Evolutionary conservation across 441 rosid genomes (phyloP).

Genomic region (Viola pubescens): DNA sequence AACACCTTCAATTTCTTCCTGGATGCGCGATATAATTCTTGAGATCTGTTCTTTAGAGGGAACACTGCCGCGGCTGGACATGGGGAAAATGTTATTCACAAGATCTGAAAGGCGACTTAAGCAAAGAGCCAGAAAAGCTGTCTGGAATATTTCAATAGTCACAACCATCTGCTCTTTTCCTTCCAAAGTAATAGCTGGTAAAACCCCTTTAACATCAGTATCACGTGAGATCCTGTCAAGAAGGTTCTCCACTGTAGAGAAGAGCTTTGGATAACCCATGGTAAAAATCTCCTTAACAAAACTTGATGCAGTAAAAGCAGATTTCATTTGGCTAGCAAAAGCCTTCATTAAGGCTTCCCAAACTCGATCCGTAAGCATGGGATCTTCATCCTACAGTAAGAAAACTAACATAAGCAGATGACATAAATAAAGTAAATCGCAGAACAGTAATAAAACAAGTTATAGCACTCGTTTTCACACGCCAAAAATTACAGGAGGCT

Average conservation of each 20-base stretch:
- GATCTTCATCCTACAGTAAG: slow-evolving; percentile 63
- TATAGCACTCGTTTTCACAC: too few species aligned
- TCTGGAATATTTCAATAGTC: slow-evolving; percentile 82
- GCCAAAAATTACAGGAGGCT: too few species aligned
- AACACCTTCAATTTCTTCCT: slow-evolving; percentile 91
- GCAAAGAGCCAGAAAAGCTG: slow-evolving; percentile 71
- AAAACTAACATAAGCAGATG: slow-evolving; percentile 15
- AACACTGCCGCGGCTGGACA: slow-evolving; percentile 89
- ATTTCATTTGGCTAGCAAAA: slow-evolving; percentile 85
- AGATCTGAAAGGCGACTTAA: slow-evolving; percentile 81
- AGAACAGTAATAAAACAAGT: background rate
- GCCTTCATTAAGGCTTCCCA: slow-evolving; percentile 97
- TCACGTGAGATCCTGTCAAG: slow-evolving; percentile 74
- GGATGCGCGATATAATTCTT: slow-evolving; percentile 67
- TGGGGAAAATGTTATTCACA: slow-evolving; percentile 73
- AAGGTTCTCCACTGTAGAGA: slow-evolving; percentile 73
- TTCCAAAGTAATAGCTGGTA: slow-evolving; percentile 66
- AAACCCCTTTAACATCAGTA: slow-evolving; percentile 85
- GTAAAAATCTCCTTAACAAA: slow-evolving; percentile 95
- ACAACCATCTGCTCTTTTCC: slow-evolving; percentile 75
- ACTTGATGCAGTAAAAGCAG: slow-evolving; percentile 93
- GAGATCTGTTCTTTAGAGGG: slow-evolving; percentile 89
- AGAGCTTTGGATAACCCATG: slow-evolving; percentile 86
- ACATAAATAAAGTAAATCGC: slow-evolving; percentile 4
- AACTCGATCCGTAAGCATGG: slow-evolving; percentile 74